Evolutionary conservation across 1,284 basidiomycete genomes (phyloP).

Genomic region (Ceratobasidium papillatum): DNA sequence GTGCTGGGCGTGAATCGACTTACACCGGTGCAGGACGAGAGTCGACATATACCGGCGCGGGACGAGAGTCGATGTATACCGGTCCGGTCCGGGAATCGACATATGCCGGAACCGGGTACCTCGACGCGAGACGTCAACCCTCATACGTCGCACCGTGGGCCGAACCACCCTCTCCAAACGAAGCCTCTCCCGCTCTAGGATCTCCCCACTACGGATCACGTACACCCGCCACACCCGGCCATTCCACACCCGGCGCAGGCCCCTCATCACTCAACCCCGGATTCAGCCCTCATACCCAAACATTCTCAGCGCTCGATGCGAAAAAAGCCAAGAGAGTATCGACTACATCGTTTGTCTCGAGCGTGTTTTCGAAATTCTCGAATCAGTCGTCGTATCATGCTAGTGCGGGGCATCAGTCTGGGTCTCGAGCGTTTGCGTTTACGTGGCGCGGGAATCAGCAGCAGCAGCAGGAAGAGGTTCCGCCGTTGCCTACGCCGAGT

Average conservation of each 20-base stretch:
- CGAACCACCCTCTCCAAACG: conserved; percentile 23
- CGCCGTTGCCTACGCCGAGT: conserved; percentile 13
- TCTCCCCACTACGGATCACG: neutral
- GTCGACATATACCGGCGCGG: neutral
- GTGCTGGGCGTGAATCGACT: neutral
- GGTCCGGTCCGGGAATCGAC: neutral
- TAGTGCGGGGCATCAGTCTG: conserved; percentile 16
- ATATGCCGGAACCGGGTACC: no score
- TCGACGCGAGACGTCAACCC: neutral
- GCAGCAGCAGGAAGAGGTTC: neutral
- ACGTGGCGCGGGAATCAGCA: neutral
- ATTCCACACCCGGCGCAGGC: neutral
- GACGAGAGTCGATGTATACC: conserved; percentile 4
- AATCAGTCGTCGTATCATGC: neutral
- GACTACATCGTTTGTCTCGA: conserved; percentile 17
- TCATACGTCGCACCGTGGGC: neutral
- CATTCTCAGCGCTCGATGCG: neutral
- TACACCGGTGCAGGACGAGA: conserved; percentile 1
- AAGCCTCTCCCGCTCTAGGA: conserved; percentile 9
- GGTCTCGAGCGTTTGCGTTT: conserved; percentile 6
- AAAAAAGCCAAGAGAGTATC: conserved; percentile 17
- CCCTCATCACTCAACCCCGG: neutral
- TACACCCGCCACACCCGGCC: conserved; percentile 3
- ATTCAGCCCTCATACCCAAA: neutral
- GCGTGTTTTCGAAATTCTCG: conserved; percentile 28